Base-by-base conservation (phyloP, 805 yeast species). In the Clavispora phyllophila region DNA sequence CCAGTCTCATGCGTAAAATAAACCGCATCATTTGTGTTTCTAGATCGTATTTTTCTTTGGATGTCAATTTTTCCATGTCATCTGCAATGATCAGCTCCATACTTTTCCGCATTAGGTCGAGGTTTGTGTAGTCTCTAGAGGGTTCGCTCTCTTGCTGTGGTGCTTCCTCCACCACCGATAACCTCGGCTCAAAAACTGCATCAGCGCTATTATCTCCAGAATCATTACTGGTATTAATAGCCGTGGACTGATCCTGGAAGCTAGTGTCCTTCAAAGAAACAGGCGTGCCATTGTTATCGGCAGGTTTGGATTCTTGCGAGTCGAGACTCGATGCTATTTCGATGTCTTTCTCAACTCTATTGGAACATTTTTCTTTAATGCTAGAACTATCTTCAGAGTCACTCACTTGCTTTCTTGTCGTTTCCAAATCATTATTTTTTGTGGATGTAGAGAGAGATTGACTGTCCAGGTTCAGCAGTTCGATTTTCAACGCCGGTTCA, bases 21-120 rank as follows among this genome's bases (percentile, higher is more conserved):
- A 68, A 56, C 32, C 53, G 42, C 54, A 69, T 53, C 45, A 68
- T 44, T 22, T 53, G 46, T 1, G 70, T 62, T 42, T 69, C 74
- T 39, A 68, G 48, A 5, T 58, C 53, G 41, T 50, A 53, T 37
- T 46, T 52, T 29, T 60, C 57, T 3, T 48, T 24, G 3, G 34
- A 35, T 8, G 53, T 34, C 43, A 65, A 36, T 2, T 20, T 19
- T 12, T 40, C 44, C n/a, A 63, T 41, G 3, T 55, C 59, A 0
- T n/a, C 17, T n/a, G 43, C 43, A n/a, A 28, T 3, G 13, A 35
- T 22, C 8, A 9, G 19, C n/a, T 23, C 9, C 19, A 35, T 22
- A 6, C 9, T 5, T 6, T 32, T 19, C 13, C 23, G 17, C 35
- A 32, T 12, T 19, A 18, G n/a, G 5, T 32, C 35, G 12, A 17